A percentile compares a stretch with the other conserved stretches of the same genome.
These are phyloP conservation scores for Phaeotremella fagi DNA, from an alignment of 768 basidiomycete species.

Conservation along the genomic window DNA sequence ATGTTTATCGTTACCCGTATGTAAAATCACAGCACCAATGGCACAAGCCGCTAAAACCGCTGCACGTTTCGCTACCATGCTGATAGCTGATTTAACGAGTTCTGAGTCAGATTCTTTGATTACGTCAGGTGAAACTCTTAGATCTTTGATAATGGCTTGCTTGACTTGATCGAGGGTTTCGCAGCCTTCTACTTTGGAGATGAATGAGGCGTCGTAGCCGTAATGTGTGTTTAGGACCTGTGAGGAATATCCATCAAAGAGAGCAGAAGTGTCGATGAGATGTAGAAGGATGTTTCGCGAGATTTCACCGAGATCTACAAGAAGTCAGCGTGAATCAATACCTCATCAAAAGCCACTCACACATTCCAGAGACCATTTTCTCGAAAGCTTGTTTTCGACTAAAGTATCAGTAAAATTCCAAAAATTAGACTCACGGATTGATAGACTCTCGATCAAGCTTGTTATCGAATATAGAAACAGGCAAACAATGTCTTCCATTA, in stretches of 20 bases:
- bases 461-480: constrained; percentile 84
- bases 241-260: constrained; percentile 78
- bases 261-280: constrained; percentile 56
- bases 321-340: background rate
- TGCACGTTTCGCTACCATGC: constrained; percentile 73
- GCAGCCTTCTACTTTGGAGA: constrained; percentile 75
- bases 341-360: constrained; percentile 22
- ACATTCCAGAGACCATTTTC: constrained; percentile 99
- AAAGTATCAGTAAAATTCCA: background rate
- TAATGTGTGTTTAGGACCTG: constrained; percentile 76
- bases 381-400: constrained; percentile 82
- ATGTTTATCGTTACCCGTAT: constrained; percentile 69
- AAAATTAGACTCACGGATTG: constrained; percentile 59
- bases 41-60: constrained; percentile 79
- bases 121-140: constrained; percentile 59
- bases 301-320: constrained; percentile 77
- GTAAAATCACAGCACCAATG: constrained; percentile 75
- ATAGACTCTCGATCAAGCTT: constrained; percentile 88
- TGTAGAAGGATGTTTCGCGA: constrained; percentile 77
- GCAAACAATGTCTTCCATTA: constrained; percentile 77
- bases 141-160: constrained; percentile 58
- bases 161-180: constrained; percentile 53
- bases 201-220: constrained; percentile 88
- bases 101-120: constrained; percentile 55
- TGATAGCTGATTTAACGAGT: constrained; percentile 75